Conservation (phyloP, 2,329 filamentous ascomycete species). For the Tolypocladium tundrense region DNA sequence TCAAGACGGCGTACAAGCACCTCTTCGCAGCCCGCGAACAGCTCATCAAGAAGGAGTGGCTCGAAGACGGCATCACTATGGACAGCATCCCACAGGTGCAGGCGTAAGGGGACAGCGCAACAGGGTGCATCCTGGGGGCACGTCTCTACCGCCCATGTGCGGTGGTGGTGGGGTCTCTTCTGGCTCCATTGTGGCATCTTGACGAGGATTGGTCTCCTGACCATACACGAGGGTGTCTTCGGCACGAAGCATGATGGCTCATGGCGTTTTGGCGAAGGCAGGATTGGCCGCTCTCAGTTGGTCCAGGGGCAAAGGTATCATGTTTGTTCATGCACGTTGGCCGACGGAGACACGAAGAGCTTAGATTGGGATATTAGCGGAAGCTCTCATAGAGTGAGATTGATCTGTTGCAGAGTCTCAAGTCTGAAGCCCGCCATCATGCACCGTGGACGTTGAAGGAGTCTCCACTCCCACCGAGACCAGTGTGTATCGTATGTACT, state of each 20-base stretch:
- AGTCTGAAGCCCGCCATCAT: neutral
- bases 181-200: neutral
- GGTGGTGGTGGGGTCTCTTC: neutral
- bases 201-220: neutral
- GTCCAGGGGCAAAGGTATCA: neutral
- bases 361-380: neutral
- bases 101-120: slow-evolving; percentile 10
- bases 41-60: slow-evolving; percentile 66
- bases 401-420: neutral
- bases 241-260: neutral
- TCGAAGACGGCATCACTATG: slow-evolving; percentile 61
- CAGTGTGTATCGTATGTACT: too few species aligned
- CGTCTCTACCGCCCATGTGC: neutral
- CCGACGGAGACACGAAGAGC: neutral
- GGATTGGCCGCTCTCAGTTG: neutral
- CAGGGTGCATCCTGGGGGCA: neutral
- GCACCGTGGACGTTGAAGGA: neutral
- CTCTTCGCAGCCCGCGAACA: slow-evolving; percentile 65
- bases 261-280: neutral
- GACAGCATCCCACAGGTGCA: slow-evolving; percentile 52
- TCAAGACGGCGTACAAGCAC: slow-evolving; percentile 89
- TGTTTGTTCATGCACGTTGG: neutral
- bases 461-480: neutral
- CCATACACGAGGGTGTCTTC: too few species aligned
- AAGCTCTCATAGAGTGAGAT: neutral